Evolutionary conservation across 176 grass and related monocot genomes (phyloP).

Genomic region (Triticum urartu): DNA sequence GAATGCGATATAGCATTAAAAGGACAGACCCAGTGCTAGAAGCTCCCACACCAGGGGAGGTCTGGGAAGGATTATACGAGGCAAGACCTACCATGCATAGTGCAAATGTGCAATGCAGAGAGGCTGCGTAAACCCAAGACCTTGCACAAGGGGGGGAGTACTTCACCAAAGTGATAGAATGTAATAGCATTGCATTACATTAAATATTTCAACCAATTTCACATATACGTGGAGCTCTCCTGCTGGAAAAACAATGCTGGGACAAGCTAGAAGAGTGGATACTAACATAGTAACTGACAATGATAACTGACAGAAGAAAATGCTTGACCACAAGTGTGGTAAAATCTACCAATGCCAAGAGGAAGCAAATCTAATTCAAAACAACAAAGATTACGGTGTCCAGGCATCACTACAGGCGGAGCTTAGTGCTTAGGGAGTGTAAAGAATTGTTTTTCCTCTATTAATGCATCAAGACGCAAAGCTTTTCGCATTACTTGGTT

Average conservation of each 20-base stretch:
- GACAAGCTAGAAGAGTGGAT: neutral
- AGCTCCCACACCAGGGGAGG: too few species aligned
- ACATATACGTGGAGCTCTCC: neutral
- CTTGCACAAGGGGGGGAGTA: too few species aligned
- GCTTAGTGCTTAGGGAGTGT: neutral
- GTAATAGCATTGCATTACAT: neutral
- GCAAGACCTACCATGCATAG: too few species aligned
- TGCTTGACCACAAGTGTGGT: neutral
- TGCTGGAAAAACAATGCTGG: neutral
- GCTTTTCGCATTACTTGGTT: neutral
- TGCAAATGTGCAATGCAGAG: too few species aligned
- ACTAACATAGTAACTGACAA: neutral
- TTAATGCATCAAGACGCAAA: neutral
- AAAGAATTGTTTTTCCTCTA: neutral
- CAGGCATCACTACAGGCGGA: neutral
- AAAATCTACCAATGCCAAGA: neutral
- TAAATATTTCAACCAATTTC: conserved; percentile 1
- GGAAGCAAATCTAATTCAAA: neutral
- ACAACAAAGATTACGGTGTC: neutral
- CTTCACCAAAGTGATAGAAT: too few species aligned
- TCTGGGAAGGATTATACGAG: too few species aligned
- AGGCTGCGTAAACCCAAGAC: too few species aligned
- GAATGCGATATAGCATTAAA: too few species aligned
- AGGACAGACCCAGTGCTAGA: too few species aligned
- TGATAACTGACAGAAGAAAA: neutral